Base-by-base conservation (phyloP, 1,284 basidiomycete species). In the Phaffia rhodozyma region DNA sequence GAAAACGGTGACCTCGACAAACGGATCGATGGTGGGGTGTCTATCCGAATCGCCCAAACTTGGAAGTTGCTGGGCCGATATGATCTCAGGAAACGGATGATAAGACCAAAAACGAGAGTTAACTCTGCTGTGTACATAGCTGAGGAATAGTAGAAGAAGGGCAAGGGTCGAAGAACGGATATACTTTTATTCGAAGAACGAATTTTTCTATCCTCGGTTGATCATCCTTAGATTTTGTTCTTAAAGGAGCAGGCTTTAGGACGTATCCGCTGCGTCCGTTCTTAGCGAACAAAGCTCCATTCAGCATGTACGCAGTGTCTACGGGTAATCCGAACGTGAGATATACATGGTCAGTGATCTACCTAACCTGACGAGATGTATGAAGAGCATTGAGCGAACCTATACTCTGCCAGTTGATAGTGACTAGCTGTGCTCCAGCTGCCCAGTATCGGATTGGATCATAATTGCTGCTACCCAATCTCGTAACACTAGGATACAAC, bases 401-500 rank as follows among this genome's bases (percentile, higher is more conserved):
- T 69, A 86, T 86, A 0, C 92, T 98, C 75, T 99, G 96, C 89
- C 92, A 97, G 74, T 99, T 99, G 67, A 98, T 81, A 6, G 96
- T 91, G 0, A 96, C 92, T n/a, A 98, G 76, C 75, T 98, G 94
- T 21, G 86, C 85, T 0, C 94, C 94, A 0, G 85, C 84, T 0
- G 84, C 83, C 94, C 94, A 99, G 74, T 85, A 91, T 49, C 86
- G 82, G 75, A 89, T 84, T 4, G 94, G 94, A 68, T 88, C 82
- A 72, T 87, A 97, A 74, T 99, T 99, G 27, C 86, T 86, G 66
- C 87, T 91, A 67, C 81, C 85, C 55, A 96, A 78, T 60, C 92
- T 78, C 49, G 80, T 84, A 1, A 88, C 91, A 70, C 87, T 88
- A 0, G 96, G 96, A 73, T 98, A 98, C 20, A 89, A 84, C 65